Evolutionary conservation across 306 rosid genomes (phyloP).

Genomic region (Prunus padus): DNA sequence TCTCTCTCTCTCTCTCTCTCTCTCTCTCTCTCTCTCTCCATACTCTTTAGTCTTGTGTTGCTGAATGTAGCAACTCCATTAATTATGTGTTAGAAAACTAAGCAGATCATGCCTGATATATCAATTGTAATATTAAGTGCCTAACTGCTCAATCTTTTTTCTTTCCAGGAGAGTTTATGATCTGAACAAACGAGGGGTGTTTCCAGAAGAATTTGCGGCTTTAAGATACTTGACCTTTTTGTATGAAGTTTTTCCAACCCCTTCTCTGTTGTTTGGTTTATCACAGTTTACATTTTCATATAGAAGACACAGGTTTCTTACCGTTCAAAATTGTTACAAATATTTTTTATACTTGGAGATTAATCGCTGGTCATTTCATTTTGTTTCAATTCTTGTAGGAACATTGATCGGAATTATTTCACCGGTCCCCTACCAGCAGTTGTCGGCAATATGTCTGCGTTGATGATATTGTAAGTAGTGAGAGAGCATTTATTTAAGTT

Average conservation of each 20-base stretch:
- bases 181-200: not conserved
- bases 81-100: no score
- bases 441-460: slow-evolving; percentile 15
- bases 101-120: no score
- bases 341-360: not conserved
- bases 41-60: no score
- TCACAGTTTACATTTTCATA: no score
- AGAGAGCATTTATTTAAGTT: not conserved
- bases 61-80: no score
- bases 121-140: no score
- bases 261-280: not conserved
- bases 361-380: no score
- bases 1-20: not conserved
- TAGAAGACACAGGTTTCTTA: no score
- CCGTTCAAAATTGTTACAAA: not conserved
- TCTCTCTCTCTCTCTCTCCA: no score
- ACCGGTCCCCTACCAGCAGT: slow-evolving; percentile 21
- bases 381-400: slow-evolving; percentile 16
- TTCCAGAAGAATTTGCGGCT: slow-evolving; percentile 23
- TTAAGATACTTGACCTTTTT: slow-evolving; percentile 13
- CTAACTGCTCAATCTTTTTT: not conserved
- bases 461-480: slow-evolving; percentile 11
- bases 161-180: slow-evolving; percentile 23
- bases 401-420: slow-evolving; percentile 25
- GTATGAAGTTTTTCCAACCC: slow-evolving; percentile 9